Percentiles rank a stretch among this genome's conserved stretches.
These are phyloP conservation scores for Ceratobasidium sp. DNA, from an alignment of 1,284 basidiomycete genomes.

Conservation along the genomic window DNA sequence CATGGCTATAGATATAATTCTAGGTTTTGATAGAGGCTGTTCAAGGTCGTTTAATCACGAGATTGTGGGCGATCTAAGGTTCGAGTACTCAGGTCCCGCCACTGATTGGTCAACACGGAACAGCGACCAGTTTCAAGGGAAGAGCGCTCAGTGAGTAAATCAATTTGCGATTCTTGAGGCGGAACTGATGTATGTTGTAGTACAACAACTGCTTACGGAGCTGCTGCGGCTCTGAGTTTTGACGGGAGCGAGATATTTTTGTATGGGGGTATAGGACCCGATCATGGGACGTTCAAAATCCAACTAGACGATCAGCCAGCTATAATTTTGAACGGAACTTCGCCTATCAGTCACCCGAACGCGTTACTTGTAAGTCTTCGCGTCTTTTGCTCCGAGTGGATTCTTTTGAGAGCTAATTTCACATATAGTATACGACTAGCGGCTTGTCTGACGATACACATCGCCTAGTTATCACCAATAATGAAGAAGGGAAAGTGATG, in stretches of 20 bases:
- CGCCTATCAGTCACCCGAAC: not conserved
- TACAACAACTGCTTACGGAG: not conserved
- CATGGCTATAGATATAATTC: no score
- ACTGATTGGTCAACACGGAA: not conserved
- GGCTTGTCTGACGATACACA: not conserved
- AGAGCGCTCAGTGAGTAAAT: not conserved
- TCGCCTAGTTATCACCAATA: not conserved
- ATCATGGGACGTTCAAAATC: constrained; percentile 3
- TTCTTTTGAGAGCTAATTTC: not conserved
- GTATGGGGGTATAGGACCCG: constrained; percentile 2
- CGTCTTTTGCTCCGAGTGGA: not conserved
- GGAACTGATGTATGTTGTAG: not conserved
- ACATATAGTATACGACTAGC: not conserved
- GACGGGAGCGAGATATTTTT: constrained; percentile 1
- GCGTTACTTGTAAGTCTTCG: not conserved
- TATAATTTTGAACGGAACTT: not conserved
- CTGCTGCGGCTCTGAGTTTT: constrained; percentile 2
- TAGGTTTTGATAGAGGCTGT: not conserved
- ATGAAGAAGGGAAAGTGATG: constrained; percentile 5
- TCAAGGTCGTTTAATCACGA: not conserved
- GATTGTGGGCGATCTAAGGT: not conserved
- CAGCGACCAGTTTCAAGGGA: not conserved
- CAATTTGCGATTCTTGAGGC: not conserved
- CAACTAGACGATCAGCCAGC: constrained; percentile 1
- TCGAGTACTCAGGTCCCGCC: not conserved